Percentiles rank a stretch among this genome's conserved stretches.
These are phyloP conservation scores for Bipolaris cookei DNA, from an alignment of 2,329 filamentous ascomycete species.

Conservation along the genomic window DNA sequence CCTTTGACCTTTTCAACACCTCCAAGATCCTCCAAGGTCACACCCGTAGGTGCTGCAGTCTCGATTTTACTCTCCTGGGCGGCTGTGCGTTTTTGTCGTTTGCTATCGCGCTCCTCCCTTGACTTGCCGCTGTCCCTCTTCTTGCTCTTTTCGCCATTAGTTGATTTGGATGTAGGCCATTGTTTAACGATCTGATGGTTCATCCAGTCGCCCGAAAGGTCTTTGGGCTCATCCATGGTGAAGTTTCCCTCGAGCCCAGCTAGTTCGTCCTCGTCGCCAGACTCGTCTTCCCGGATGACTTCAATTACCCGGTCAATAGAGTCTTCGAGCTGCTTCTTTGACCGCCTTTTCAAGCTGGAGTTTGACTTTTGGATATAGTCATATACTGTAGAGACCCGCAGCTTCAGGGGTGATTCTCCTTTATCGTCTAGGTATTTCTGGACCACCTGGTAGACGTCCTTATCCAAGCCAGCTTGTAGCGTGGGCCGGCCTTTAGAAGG, in stretches of 20 bases:
- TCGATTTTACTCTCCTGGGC: conserved; percentile 56
- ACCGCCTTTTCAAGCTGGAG: conserved; percentile 80
- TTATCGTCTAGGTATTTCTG: conserved; percentile 76
- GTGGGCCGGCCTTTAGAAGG: conserved; percentile 37
- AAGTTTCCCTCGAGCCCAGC: conserved; percentile 53
- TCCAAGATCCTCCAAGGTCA: conserved; percentile 74
- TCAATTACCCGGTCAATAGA: conserved; percentile 82
- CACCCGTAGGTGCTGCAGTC: conserved; percentile 68
- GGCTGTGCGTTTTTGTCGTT: conserved; percentile 64
- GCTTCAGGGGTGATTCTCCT: conserved; percentile 52
- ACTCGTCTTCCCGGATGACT: conserved; percentile 70
- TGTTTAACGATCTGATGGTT: conserved; percentile 68
- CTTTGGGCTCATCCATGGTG: conserved; percentile 30
- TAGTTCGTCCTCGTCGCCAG: conserved; percentile 58
- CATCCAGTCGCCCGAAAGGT: conserved; percentile 61
- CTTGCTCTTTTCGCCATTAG: conserved; percentile 44
- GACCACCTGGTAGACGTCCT: conserved; percentile 74
- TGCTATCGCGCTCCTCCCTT: conserved; percentile 70
- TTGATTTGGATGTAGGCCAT: conserved; percentile 54
- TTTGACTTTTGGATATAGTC: conserved; percentile 84
- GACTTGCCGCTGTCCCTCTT: conserved; percentile 57
- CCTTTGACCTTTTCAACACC: conserved; percentile 75
- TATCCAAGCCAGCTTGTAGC: conserved; percentile 52
- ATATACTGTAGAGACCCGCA: conserved; percentile 71
- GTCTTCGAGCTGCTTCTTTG: conserved; percentile 81